Evolutionary conservation across 1,284 basidiomycete species (phyloP).

Genomic region (Ganoderma lucidum): DNA sequence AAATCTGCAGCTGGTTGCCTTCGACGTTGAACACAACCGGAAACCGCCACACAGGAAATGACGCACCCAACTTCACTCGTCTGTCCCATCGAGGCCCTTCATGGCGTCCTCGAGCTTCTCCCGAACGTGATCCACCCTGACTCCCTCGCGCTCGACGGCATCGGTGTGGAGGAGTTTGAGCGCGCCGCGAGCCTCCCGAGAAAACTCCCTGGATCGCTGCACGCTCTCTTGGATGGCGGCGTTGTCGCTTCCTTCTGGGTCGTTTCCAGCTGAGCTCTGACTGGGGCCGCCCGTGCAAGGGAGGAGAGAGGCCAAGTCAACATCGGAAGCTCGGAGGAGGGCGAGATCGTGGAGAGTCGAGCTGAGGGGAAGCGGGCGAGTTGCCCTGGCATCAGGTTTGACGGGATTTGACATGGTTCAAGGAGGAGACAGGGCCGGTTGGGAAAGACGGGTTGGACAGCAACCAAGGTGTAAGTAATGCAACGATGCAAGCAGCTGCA

Average conservation of each 20-base stretch:
- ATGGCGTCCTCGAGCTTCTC: constrained; percentile 59
- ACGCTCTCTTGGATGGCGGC: constrained; percentile 48
- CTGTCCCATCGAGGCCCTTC: constrained; percentile 46
- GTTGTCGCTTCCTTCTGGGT: not conserved
- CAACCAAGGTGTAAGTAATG: not conserved
- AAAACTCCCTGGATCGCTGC: constrained; percentile 57
- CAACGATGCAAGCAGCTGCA: no score
- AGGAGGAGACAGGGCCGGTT: not conserved
- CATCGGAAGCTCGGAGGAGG: constrained; percentile 65
- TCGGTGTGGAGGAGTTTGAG: constrained; percentile 62
- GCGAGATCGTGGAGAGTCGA: constrained; percentile 78
- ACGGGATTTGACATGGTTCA: constrained; percentile 13
- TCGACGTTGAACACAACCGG: not conserved
- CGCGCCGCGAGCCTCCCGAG: constrained; percentile 57
- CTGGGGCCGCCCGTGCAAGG: constrained; percentile 32
- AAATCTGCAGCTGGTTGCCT: not conserved
- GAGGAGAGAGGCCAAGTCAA: constrained; percentile 58
- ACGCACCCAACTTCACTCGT: not conserved
- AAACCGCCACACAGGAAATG: not conserved
- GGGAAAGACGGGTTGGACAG: not conserved
- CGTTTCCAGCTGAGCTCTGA: not conserved
- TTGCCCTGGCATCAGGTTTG: constrained; percentile 34
- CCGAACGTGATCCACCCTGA: constrained; percentile 59
- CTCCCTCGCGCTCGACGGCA: constrained; percentile 58
- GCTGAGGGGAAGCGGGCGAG: constrained; percentile 60